Conservation (phyloP, 2,329 filamentous ascomycete species). For the Fusarium decemcellulare region DNA sequence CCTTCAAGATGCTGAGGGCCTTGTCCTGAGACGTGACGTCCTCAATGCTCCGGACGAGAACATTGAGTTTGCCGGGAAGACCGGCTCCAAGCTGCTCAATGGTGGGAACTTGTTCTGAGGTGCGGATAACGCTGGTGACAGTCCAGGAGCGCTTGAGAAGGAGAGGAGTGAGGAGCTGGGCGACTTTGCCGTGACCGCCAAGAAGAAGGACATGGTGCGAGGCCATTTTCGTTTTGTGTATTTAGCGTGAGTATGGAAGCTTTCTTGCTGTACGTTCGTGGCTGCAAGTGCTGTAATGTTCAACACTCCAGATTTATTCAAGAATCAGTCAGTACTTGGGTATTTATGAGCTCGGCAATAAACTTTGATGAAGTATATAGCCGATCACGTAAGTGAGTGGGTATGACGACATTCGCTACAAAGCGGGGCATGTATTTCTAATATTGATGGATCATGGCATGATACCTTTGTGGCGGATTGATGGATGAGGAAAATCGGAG, state of each 20-base stretch:
- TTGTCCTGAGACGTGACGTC: slow-evolving; percentile 75
- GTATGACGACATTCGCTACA: slow-evolving; percentile 38
- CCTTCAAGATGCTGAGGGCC: slow-evolving; percentile 73
- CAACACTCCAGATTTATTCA: not conserved
- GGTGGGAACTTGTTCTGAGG: slow-evolving; percentile 74
- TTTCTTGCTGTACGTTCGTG: too few species aligned
- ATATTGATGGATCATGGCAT: slow-evolving; percentile 28
- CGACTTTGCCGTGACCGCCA: slow-evolving; percentile 86
- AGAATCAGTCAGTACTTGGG: not conserved
- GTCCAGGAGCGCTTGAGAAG: slow-evolving; percentile 82
- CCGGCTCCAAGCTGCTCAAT: slow-evolving; percentile 74
- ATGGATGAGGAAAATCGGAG: not conserved
- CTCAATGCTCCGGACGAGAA: slow-evolving; percentile 79
- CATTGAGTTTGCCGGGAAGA: slow-evolving; percentile 74
- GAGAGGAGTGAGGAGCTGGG: slow-evolving; percentile 81
- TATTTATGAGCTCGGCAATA: not conserved
- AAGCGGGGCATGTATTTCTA: slow-evolving; percentile 38
- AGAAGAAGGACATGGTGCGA: slow-evolving; percentile 76
- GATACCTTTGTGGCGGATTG: not conserved
- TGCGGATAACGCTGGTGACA: slow-evolving; percentile 84
- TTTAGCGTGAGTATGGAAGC: not conserved
- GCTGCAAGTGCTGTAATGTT: too few species aligned
- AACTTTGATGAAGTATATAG: not conserved
- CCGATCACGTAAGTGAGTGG: slow-evolving; percentile 12
- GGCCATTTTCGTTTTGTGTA: slow-evolving; percentile 44